Evolutionary conservation across 2,329 filamentous ascomycete genomes (phyloP).

Genomic region (Paecilomyces dactylethromorphus): DNA sequence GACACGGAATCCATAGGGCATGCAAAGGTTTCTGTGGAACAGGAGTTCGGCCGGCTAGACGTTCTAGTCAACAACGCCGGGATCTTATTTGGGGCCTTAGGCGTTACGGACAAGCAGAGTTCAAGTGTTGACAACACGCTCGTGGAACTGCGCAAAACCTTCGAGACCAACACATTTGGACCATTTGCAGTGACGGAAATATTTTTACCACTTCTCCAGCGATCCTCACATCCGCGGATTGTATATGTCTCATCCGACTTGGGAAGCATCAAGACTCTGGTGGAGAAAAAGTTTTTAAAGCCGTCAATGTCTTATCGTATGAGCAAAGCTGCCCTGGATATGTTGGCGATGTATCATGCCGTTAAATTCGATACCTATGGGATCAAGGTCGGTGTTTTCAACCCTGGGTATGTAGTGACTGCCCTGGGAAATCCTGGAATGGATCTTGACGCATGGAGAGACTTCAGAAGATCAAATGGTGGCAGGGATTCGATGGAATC

Average conservation of each 20-base stretch:
- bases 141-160: neutral
- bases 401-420: slow-evolving; percentile 3
- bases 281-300: neutral
- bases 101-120: neutral
- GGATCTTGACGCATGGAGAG: neutral
- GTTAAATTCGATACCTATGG: neutral
- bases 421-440: neutral
- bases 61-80: slow-evolving; percentile 43
- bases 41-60: slow-evolving; percentile 24
- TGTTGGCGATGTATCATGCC: slow-evolving; percentile 1
- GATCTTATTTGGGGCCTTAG: neutral
- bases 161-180: slow-evolving; percentile 5
- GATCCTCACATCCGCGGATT: neutral
- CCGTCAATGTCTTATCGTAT: slow-evolving; percentile 1
- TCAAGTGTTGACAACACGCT: neutral
- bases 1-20: slow-evolving; percentile 3
- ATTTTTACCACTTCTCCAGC: slow-evolving; percentile 2
- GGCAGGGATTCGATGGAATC: slow-evolving; percentile 2
- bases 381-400: slow-evolving; percentile 5
- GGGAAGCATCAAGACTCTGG: neutral
- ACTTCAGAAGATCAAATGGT: neutral
- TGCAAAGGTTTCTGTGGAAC: neutral
- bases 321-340: slow-evolving; percentile 5
- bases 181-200: neutral
- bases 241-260: neutral